These are phyloP conservation scores for Fusarium annulatum DNA, from an alignment of 2,329 filamentous ascomycete genomes.

Conservation along the genomic window DNA sequence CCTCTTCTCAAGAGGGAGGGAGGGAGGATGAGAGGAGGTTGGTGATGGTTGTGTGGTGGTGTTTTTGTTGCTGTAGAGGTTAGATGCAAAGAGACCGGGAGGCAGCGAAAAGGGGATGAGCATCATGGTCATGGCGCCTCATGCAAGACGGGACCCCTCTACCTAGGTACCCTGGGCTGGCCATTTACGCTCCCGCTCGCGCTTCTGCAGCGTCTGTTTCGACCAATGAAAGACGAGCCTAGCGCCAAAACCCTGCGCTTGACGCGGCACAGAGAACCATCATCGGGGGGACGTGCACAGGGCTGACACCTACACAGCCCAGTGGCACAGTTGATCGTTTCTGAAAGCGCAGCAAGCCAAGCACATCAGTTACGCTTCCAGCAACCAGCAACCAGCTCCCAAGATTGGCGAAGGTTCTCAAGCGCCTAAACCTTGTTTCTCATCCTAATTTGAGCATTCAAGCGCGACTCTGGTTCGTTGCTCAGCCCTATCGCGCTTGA, in stretches of 20 bases:
- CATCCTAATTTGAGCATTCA: slow-evolving; percentile 19
- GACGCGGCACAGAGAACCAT: slow-evolving; percentile 4
- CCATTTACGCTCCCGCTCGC: not conserved
- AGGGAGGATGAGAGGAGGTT: not conserved
- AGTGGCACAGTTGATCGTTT: slow-evolving; percentile 32
- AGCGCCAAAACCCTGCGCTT: not conserved
- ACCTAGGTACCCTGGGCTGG: not conserved
- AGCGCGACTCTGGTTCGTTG: slow-evolving; percentile 1
- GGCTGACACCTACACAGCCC: slow-evolving; percentile 37
- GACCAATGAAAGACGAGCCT: slow-evolving; percentile 23
- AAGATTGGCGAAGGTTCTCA: slow-evolving; percentile 4
- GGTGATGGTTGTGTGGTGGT: slow-evolving; percentile 23
- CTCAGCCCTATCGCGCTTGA: slow-evolving; percentile 16
- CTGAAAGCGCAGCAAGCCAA: slow-evolving; percentile 21
- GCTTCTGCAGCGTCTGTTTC: slow-evolving; percentile 34
- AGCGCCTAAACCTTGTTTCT: slow-evolving; percentile 1
- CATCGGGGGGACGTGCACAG: slow-evolving; percentile 30
- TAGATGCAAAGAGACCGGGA: slow-evolving; percentile 10
- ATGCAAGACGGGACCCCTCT: slow-evolving; percentile 3
- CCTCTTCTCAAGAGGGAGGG: not conserved
- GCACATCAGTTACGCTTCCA: not conserved
- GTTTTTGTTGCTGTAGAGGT: slow-evolving; percentile 1
- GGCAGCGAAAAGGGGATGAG: slow-evolving; percentile 20
- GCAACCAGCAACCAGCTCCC: not conserved
- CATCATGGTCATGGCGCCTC: slow-evolving; percentile 7